A percentile compares a stretch with the other conserved stretches of the same genome.
phyloP scores from a whole-genome alignment of 2,329 filamentous ascomycete genomes.

The Tolypocladium paradoxum region DNA sequence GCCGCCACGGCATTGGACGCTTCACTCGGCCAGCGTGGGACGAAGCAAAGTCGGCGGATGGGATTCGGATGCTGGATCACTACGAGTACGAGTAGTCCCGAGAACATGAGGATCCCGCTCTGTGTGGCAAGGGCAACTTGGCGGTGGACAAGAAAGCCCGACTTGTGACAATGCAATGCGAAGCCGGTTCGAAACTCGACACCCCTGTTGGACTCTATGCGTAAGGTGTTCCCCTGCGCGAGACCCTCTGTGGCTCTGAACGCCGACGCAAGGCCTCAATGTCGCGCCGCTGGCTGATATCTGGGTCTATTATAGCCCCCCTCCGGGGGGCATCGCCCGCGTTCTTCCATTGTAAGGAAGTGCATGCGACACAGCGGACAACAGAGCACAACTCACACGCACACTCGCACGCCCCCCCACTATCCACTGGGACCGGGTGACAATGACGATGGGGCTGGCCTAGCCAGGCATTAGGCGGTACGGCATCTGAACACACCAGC shows the following conservation, averaged over 20 bases:
- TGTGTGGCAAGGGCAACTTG: background rate
- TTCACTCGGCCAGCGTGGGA: background rate
- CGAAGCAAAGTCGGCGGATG: background rate
- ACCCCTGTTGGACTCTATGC: background rate
- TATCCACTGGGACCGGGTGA: background rate
- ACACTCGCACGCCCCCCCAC: background rate
- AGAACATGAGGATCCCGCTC: background rate
- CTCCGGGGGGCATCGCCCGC: background rate
- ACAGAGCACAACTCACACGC: background rate
- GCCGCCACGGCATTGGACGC: background rate
- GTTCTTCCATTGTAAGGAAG: background rate
- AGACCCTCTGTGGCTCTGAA: background rate
- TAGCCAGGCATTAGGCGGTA: conserved; percentile 1
- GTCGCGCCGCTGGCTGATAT: background rate
- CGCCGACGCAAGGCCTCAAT: conserved; percentile 1
- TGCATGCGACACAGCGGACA: background rate
- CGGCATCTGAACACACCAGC: conserved; percentile 6
- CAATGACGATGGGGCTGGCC: conserved; percentile 1
- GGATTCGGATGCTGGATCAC: background rate
- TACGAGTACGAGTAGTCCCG: too few relatives aligned
- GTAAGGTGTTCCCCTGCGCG: background rate
- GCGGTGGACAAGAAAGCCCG: background rate
- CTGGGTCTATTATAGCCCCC: background rate
- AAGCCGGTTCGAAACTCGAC: conserved; percentile 1
- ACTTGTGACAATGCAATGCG: conserved; percentile 1